These are phyloP conservation scores for Citrus inodora DNA, from an alignment of 345 rosid species.

Conservation along the genomic window DNA sequence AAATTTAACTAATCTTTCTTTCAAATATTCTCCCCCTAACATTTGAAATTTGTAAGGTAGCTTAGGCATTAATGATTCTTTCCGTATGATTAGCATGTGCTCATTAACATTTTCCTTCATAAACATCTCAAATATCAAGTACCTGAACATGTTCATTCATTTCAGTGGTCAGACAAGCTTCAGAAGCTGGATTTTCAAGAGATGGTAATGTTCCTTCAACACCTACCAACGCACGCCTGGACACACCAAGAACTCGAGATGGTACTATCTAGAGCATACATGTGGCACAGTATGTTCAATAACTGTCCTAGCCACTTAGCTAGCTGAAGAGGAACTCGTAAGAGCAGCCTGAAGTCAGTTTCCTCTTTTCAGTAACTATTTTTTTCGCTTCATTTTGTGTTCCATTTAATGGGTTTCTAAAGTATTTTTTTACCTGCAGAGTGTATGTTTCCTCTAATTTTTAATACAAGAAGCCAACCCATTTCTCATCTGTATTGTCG, in stretches of 20 bases:
- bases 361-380: background rate
- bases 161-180: conserved; percentile 88
- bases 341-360: background rate
- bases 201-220: conserved; percentile 98
- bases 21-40: no score
- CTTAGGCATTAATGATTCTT: background rate
- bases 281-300: conserved; percentile 97
- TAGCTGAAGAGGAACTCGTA: conserved; percentile 22
- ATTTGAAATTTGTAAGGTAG: background rate
- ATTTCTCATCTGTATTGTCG: background rate
- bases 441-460: conserved; percentile 6
- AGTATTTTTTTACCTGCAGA: background rate
- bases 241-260: conserved; percentile 83
- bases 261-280: conserved; percentile 82
- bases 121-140: background rate
- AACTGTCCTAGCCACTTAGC: conserved; percentile 69
- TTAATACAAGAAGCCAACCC: conserved; percentile 1
- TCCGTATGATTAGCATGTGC: background rate
- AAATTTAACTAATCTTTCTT: background rate
- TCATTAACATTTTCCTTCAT: background rate
- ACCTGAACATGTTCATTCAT: background rate
- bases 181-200: conserved; percentile 95
- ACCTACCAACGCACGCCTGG: conserved; percentile 90
- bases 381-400: background rate
- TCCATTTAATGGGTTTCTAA: background rate